Percentiles rank a stretch among this genome's conserved stretches.
phyloP scores from a whole-genome alignment of 805 yeast genomes.

The Myxozyma sirexii region DNA sequence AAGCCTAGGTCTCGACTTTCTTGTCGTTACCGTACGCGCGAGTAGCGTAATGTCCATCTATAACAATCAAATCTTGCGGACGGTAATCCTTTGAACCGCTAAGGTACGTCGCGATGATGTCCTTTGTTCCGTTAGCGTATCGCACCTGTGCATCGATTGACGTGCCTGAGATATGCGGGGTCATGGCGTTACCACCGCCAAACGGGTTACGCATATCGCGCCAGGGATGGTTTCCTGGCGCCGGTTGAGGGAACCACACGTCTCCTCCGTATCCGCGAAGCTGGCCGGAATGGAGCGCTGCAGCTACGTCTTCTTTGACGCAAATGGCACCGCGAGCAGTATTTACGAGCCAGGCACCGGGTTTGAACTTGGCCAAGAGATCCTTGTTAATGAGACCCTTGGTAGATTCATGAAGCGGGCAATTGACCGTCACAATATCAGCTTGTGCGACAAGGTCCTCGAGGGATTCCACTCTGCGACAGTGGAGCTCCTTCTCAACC shows the following conservation, averaged over 20 bases:
- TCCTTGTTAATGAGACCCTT: conserved; percentile 68
- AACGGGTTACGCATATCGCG: conserved; percentile 63
- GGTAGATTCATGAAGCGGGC: conserved; percentile 74
- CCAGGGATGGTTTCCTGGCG: conserved; percentile 79
- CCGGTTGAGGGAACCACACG: conserved; percentile 85
- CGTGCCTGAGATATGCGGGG: conserved; percentile 80
- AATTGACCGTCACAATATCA: conserved; percentile 75
- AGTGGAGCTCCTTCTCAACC: conserved; percentile 62
- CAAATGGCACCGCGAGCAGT: conserved; percentile 84
- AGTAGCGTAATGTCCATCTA: conserved; percentile 72
- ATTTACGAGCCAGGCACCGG: conserved; percentile 72
- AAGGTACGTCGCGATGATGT: conserved; percentile 65
- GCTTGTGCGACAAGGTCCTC: conserved; percentile 62
- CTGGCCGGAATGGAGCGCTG: conserved; percentile 68
- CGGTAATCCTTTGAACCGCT: conserved; percentile 65
- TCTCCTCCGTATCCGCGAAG: conserved; percentile 83
- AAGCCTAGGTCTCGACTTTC: not conserved
- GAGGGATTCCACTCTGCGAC: conserved; percentile 63
- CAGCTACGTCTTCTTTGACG: conserved; percentile 73
- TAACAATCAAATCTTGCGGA: conserved; percentile 74
- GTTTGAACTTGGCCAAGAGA: conserved; percentile 66
- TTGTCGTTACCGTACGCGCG: conserved; percentile 60
- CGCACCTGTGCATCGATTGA: conserved; percentile 78
- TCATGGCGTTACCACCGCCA: conserved; percentile 82
- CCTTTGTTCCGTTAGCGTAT: conserved; percentile 69